Percentiles rank a stretch among this genome's conserved stretches.
Conservation (phyloP, 2,329 filamentous ascomycete species). For the Beauveria scarabaeidicola region DNA sequence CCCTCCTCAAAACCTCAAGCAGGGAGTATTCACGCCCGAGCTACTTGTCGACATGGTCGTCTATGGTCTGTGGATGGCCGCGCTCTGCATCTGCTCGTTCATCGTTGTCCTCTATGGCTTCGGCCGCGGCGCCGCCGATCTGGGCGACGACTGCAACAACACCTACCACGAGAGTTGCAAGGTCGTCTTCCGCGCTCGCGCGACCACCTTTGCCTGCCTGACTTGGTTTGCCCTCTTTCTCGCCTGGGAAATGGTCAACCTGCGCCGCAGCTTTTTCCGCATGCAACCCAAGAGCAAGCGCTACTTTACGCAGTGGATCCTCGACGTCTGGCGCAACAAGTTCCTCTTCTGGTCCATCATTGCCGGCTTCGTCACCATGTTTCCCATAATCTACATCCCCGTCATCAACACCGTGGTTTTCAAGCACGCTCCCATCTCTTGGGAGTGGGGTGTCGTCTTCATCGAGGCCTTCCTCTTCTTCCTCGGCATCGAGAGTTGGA, state of each 20-base stretch:
- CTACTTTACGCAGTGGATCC: slow-evolving; percentile 57
- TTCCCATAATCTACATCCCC: slow-evolving; percentile 48
- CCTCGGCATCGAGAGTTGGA: slow-evolving; percentile 48
- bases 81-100: slow-evolving; percentile 47
- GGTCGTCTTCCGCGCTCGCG: slow-evolving; percentile 59
- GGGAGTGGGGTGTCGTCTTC: slow-evolving; percentile 55
- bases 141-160: slow-evolving; percentile 53
- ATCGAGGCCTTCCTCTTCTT: slow-evolving; percentile 48
- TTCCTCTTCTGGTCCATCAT: slow-evolving; percentile 58
- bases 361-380: slow-evolving; percentile 36
- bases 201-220: slow-evolving; percentile 62
- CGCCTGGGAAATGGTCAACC: slow-evolving; percentile 66
- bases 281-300: slow-evolving; percentile 56
- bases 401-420: slow-evolving; percentile 49
- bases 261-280: slow-evolving; percentile 63
- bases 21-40: slow-evolving; percentile 57
- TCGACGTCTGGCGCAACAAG: slow-evolving; percentile 60
- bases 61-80: slow-evolving; percentile 59
- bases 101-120: slow-evolving; percentile 42
- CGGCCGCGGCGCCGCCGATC: slow-evolving; percentile 39
- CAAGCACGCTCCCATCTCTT: slow-evolving; percentile 47
- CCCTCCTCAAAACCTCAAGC: slow-evolving; percentile 51
- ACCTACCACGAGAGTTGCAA: slow-evolving; percentile 43
- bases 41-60: slow-evolving; percentile 57
- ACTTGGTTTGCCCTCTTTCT: slow-evolving; percentile 69